phyloP scores from a whole-genome alignment of 345 rosid species.

The Eucalyptus sp. region DNA sequence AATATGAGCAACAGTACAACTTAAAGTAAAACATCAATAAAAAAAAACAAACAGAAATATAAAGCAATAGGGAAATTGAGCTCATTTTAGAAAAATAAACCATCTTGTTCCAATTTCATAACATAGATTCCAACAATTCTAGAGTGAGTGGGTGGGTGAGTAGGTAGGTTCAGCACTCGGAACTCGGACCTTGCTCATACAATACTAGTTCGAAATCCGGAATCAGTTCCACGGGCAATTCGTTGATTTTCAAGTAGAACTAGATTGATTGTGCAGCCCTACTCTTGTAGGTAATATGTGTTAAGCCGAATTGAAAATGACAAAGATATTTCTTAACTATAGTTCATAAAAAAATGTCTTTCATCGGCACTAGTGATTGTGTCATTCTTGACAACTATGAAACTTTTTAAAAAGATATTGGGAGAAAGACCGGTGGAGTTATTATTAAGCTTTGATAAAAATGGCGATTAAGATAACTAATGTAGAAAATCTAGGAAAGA shows the following conservation, averaged over 20 bases:
- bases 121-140: neutral
- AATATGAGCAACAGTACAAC: too few species aligned
- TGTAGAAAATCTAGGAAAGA: neutral
- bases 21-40: neutral
- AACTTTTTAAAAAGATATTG: accelerated
- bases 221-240: accelerated
- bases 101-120: neutral
- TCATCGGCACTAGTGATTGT: neutral
- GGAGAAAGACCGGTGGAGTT: neutral
- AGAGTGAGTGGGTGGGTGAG: neutral
- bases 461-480: neutral
- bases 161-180: neutral
- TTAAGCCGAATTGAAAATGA: neutral
- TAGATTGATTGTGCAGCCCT: neutral
- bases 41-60: too few species aligned
- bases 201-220: neutral
- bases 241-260: too few species aligned
- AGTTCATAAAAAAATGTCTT: neutral
- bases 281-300: neutral
- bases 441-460: neutral
- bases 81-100: too few species aligned
- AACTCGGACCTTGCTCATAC: neutral
- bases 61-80: neutral
- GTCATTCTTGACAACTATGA: neutral
- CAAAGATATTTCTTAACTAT: neutral